Conservation (phyloP, 2,329 filamentous ascomycete species). For the Thermoascus crustaceus region DNA sequence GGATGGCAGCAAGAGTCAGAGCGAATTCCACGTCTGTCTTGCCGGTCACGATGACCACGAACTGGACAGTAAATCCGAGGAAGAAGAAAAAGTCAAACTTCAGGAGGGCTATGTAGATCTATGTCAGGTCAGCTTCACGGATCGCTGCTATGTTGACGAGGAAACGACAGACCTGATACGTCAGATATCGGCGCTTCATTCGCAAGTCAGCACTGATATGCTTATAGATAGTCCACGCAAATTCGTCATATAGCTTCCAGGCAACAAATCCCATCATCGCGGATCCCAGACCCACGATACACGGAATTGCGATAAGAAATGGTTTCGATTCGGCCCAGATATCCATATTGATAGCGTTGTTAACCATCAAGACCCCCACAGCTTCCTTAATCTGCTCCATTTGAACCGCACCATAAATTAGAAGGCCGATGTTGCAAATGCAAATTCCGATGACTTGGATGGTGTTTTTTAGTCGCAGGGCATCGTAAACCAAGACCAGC, state of each 20-base stretch:
- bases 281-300: constrained; percentile 69
- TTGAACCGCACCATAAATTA: constrained; percentile 90
- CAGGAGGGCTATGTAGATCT: constrained; percentile 95
- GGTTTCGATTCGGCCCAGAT: constrained; percentile 66
- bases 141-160: not conserved
- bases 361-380: constrained; percentile 45
- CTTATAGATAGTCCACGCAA: constrained; percentile 99
- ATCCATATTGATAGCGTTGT: constrained; percentile 39
- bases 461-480: constrained; percentile 88
- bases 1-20: constrained; percentile 81
- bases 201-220: constrained; percentile 95
- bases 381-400: constrained; percentile 81
- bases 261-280: constrained; percentile 66
- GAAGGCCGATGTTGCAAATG: constrained; percentile 80
- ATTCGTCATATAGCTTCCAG: constrained; percentile 97
- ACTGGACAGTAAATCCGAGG: constrained; percentile 95
- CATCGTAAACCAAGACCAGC: constrained; percentile 83
- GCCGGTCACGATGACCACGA: constrained; percentile 79
- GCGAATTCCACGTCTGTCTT: constrained; percentile 66
- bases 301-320: constrained; percentile 76
- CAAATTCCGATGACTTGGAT: constrained; percentile 97
- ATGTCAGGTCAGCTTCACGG: constrained; percentile 13
- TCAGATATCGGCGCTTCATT: constrained; percentile 92
- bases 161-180: constrained; percentile 78
- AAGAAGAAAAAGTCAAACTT: constrained; percentile 99